Conservation (phyloP, 441 rosid species). For the Adansonia rubrostipa region DNA sequence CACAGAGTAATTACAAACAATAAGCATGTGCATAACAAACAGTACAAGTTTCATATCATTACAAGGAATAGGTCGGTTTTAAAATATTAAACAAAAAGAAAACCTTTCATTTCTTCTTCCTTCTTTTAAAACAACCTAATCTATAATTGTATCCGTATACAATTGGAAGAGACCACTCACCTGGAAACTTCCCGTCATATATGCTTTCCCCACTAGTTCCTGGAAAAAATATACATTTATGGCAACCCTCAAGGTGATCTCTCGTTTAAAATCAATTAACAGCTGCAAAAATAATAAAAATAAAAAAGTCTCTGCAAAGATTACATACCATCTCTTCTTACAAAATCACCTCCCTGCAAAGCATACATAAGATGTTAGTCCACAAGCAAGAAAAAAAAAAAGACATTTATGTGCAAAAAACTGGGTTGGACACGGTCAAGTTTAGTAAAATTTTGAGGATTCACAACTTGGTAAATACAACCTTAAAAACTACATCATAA, state of each 20-base stretch:
- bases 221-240: conserved; percentile 37
- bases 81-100: background rate
- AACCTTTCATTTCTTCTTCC: background rate
- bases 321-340: conserved; percentile 84
- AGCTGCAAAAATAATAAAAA: background rate
- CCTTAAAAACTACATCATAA: conserved; percentile 98
- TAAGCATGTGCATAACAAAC: background rate
- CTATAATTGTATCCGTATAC: background rate
- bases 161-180: conserved; percentile 47
- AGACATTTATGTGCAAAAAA: conserved; percentile 22
- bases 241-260: background rate
- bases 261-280: background rate
- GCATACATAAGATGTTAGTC: conserved; percentile 41
- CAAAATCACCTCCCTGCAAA: conserved; percentile 97
- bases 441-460: conserved; percentile 59
- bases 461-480: conserved; percentile 75
- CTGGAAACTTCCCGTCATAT: conserved; percentile 82
- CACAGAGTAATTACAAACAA: background rate
- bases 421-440: conserved; percentile 43
- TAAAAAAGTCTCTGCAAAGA: conserved; percentile 13
- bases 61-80: background rate
- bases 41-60: background rate
- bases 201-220: conserved; percentile 95
- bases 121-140: background rate
- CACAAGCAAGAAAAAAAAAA: conserved; percentile 27